Percentiles rank a stretch among this genome's conserved stretches.
Conservation (phyloP, 139 green algal species). For the Yamagishiella unicocca region DNA sequence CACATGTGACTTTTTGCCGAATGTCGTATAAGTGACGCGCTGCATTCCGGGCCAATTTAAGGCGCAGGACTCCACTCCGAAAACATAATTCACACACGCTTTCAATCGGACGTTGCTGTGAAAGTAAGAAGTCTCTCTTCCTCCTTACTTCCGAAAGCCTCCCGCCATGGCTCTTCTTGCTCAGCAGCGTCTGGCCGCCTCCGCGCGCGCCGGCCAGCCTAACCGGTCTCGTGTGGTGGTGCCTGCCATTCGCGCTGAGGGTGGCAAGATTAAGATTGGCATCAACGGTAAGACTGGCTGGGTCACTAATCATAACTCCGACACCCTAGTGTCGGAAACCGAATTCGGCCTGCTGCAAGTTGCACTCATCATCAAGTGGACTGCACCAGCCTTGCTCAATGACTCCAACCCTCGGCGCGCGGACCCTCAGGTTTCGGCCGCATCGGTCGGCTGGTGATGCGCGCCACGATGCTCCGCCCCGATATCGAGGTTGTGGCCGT, state of each 20-base stretch:
- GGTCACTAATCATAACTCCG: not conserved
- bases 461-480: constrained; percentile 72
- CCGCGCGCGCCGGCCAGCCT: not conserved
- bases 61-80: no score
- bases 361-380: no score
- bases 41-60: no score
- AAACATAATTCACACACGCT: no score
- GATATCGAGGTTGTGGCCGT: constrained; percentile 91
- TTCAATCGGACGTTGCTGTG: no score
- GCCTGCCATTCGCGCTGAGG: constrained; percentile 46
- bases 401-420: not conserved
- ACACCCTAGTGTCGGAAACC: not conserved
- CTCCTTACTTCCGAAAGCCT: not conserved
- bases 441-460: constrained; percentile 85
- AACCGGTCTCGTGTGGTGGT: constrained; percentile 35
- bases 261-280: constrained; percentile 81
- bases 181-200: not conserved
- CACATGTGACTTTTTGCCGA: no score
- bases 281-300: constrained; percentile 83
- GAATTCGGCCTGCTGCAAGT: not conserved
- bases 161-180: not conserved
- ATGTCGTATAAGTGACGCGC: no score
- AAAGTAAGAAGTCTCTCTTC: not conserved
- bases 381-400: not conserved
- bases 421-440: constrained; percentile 89